phyloP scores from a whole-genome alignment of 352 stramenopile species.

The Phytophthora pisi region DNA sequence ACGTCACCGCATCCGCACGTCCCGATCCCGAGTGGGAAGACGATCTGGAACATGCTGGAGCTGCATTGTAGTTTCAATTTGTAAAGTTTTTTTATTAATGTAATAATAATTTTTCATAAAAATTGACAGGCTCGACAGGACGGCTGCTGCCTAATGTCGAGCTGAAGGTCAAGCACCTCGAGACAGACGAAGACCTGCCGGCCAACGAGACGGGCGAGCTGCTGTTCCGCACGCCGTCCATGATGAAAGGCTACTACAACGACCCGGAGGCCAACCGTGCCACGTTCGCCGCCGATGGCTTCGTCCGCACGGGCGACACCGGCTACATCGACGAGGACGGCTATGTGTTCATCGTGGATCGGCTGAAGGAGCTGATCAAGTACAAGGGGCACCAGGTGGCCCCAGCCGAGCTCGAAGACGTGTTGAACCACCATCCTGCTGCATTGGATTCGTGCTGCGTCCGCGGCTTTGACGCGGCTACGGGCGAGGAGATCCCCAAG shows the following conservation, averaged over 20 bases:
- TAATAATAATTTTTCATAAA: too few species aligned
- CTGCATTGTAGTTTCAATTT: too few species aligned
- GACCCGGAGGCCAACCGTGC: constrained; percentile 73
- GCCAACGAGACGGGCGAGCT: constrained; percentile 67
- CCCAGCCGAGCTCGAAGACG: constrained; percentile 89
- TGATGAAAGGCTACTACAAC: constrained; percentile 92
- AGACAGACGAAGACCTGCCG: constrained; percentile 41
- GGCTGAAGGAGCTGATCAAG: constrained; percentile 95
- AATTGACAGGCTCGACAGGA: constrained; percentile 47
- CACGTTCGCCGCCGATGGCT: constrained; percentile 72
- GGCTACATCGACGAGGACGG: constrained; percentile 90
- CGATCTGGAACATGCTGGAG: constrained; percentile 47
- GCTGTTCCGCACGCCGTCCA: constrained; percentile 81
- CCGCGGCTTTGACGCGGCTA: constrained; percentile 56
- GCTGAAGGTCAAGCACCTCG: constrained; percentile 43
- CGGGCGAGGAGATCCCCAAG: constrained; percentile 82
- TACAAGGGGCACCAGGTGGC: constrained; percentile 91
- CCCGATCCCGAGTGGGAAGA: constrained; percentile 29
- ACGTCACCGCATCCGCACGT: constrained; percentile 38
- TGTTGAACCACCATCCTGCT: constrained; percentile 71
- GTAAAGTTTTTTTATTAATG: too few species aligned
- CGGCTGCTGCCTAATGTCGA: constrained; percentile 51
- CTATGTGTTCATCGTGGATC: constrained; percentile 91
- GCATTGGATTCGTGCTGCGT: constrained; percentile 76
- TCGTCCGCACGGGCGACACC: constrained; percentile 88